Conservation (phyloP, 768 basidiomycete species). For the Psilocybe azurescens region DNA sequence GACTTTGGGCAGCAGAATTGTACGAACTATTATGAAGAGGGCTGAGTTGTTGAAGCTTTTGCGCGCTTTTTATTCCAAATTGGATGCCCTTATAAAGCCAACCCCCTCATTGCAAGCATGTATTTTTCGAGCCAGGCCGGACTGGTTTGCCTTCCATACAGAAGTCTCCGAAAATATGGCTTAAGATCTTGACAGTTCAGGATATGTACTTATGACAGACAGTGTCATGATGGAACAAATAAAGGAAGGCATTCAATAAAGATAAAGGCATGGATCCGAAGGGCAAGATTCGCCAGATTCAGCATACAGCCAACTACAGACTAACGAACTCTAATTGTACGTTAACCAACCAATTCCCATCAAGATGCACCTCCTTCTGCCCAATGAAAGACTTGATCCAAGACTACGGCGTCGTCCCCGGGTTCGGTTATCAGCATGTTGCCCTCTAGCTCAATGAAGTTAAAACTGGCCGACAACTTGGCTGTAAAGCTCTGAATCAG, state of each 20-base stretch:
- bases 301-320: neutral
- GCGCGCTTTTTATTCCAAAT: conserved; percentile 11
- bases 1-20: conserved; percentile 9
- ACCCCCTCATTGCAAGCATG: conserved; percentile 18
- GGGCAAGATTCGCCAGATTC: neutral
- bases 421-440: conserved; percentile 6
- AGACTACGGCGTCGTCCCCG: conserved; percentile 3
- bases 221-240: conserved; percentile 23
- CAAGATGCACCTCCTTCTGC: conserved; percentile 10
- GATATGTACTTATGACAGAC: conserved; percentile 13
- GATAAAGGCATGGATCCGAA: conserved; percentile 11
- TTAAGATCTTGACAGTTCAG: conserved; percentile 7
- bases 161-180: conserved; percentile 13
- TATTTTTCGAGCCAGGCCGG: conserved; percentile 26
- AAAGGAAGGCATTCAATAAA: conserved; percentile 19
- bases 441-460: conserved; percentile 7
- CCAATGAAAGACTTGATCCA: conserved; percentile 10
- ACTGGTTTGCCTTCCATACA: conserved; percentile 30
- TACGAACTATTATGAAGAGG: neutral
- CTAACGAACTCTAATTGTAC: conserved; percentile 5
- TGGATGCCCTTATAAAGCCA: conserved; percentile 33
- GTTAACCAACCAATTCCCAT: conserved; percentile 21
- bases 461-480: conserved; percentile 1
- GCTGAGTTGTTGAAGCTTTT: conserved; percentile 14
- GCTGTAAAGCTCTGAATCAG: neutral